These are phyloP conservation scores for Cardamine occulta DNA, from an alignment of 345 rosid genomes.

Conservation along the genomic window DNA sequence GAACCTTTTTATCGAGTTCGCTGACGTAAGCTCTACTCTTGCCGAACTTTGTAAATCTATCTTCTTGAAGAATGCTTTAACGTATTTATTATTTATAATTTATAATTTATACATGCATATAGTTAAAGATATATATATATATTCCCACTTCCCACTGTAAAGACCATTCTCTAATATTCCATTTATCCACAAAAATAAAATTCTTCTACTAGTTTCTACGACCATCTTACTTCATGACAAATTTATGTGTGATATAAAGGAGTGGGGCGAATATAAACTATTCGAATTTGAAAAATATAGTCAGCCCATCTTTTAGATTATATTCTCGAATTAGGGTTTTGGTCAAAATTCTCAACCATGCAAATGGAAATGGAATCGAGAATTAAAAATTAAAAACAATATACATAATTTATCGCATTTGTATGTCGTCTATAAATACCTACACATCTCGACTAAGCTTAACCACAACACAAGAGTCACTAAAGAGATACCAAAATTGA, in stretches of 20 bases:
- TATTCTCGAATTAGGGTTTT: slow-evolving; percentile 35
- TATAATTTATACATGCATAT: not conserved
- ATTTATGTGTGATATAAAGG: slow-evolving; percentile 10
- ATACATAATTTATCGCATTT: not conserved
- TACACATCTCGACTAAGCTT: slow-evolving; percentile 4
- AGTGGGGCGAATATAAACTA: slow-evolving; percentile 22
- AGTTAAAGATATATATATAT: not conserved
- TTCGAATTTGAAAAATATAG: slow-evolving; percentile 2
- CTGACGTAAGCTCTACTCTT: slow-evolving; percentile 6
- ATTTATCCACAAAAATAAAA: slow-evolving; percentile 1
- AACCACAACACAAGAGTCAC: slow-evolving; percentile 27
- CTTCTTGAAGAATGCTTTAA: slow-evolving; percentile 13
- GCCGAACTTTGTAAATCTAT: slow-evolving; percentile 18
- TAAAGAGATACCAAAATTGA: not conserved
- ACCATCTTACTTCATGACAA: not conserved
- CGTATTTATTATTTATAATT: not conserved
- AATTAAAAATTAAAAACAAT: not conserved
- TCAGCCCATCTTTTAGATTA: slow-evolving; percentile 35
- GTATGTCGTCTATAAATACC: slow-evolving; percentile 30
- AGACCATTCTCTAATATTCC: slow-evolving; percentile 9
- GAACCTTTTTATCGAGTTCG: slow-evolving; percentile 8
- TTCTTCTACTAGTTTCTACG: slow-evolving; percentile 28
- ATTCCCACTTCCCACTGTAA: slow-evolving; percentile 3
- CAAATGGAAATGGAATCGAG: slow-evolving; percentile 22
- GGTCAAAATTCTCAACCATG: slow-evolving; percentile 35